Evolutionary conservation across 768 basidiomycete genomes (phyloP).

Genomic region (Tephrocybe rancida): DNA sequence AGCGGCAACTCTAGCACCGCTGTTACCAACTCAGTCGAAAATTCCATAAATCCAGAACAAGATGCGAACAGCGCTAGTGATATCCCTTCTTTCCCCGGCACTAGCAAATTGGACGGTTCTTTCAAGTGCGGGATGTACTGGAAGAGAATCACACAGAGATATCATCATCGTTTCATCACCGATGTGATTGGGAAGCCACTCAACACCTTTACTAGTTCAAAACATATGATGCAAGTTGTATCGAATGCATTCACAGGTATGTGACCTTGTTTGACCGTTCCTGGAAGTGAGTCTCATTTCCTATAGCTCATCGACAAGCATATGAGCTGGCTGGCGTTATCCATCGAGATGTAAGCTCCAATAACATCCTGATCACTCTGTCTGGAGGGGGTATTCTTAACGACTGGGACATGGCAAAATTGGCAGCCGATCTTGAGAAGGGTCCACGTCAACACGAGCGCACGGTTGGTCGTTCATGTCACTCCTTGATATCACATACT

Average conservation of each 20-base stretch:
- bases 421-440: not conserved
- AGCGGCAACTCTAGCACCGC: not conserved
- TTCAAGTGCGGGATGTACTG: slow-evolving; percentile 18
- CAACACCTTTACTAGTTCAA: slow-evolving; percentile 13
- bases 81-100: too few species aligned
- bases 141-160: slow-evolving; percentile 10
- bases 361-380: slow-evolving; percentile 12
- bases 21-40: too few species aligned
- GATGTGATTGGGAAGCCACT: slow-evolving; percentile 19
- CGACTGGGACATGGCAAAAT: slow-evolving; percentile 18
- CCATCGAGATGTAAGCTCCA: slow-evolving; percentile 13
- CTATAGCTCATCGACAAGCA: slow-evolving; percentile 12
- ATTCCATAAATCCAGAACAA: too few species aligned
- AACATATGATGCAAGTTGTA: slow-evolving; percentile 19
- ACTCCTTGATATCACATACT: not conserved
- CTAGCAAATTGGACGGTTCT: not conserved
- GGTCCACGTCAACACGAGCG: not conserved
- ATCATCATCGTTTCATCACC: slow-evolving; percentile 22
- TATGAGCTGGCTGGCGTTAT: slow-evolving; percentile 7
- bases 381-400: slow-evolving; percentile 12
- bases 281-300: not conserved
- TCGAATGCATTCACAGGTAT: slow-evolving; percentile 25
- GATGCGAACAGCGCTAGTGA: not conserved
- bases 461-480: slow-evolving; percentile 5
- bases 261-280: slow-evolving; percentile 16